These are phyloP conservation scores for Limonium bicolor DNA, from an alignment of 148 eudicot genomes.

Conservation along the genomic window DNA sequence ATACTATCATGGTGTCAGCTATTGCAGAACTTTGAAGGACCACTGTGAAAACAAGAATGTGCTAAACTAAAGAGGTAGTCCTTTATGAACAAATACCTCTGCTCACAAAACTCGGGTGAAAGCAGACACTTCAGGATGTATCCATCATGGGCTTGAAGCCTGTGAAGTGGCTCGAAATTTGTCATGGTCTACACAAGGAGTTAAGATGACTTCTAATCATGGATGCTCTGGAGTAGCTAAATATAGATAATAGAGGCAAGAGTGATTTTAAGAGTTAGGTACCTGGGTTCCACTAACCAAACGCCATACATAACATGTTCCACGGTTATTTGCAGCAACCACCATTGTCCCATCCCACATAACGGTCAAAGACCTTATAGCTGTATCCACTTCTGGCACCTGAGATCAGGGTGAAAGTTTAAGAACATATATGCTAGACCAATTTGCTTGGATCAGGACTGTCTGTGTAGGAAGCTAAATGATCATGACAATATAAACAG, in stretches of 20 bases:
- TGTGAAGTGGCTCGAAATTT: conserved; percentile 94
- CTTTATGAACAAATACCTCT: conserved; percentile 10
- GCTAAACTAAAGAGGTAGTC: no score
- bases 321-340: conserved; percentile 91
- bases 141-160: conserved; percentile 87
- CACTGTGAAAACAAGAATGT: no score
- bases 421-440: conserved; percentile 5
- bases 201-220: no score
- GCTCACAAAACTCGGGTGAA: conserved; percentile 84
- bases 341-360: conserved; percentile 99
- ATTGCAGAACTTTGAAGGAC: no score
- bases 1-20: no score
- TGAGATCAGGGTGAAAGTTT: conserved; percentile 20
- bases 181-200: conserved; percentile 63
- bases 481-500: no score
- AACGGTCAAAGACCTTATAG: conserved; percentile 86
- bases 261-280: no score
- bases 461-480: no score
- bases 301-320: conserved; percentile 97
- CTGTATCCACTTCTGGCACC: conserved; percentile 99
- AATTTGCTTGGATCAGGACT: no score
- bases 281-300: conserved; percentile 86
- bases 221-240: no score
- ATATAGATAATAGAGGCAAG: no score
- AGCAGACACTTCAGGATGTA: conserved; percentile 94